These are phyloP conservation scores for Nicotiana tabacum DNA, from an alignment of 257 asterid species.

Conservation along the genomic window DNA sequence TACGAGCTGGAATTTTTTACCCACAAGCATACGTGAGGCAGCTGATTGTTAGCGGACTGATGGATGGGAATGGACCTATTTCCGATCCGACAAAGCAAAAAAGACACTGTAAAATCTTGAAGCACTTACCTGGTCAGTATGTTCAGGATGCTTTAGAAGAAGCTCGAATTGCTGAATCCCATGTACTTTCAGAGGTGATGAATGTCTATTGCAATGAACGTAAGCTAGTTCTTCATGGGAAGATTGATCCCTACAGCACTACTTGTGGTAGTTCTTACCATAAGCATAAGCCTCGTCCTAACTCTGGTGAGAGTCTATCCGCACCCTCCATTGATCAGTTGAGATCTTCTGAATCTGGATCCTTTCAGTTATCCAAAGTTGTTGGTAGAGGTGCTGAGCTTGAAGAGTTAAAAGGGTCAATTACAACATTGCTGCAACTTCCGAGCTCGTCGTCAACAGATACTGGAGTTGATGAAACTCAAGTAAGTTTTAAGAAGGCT, in stretches of 20 bases:
- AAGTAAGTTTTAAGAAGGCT: conserved; percentile 44
- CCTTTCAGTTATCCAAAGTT: conserved; percentile 25
- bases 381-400: conserved; percentile 40
- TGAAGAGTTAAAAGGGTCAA: conserved; percentile 68
- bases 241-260: conserved; percentile 39
- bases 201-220: conserved; percentile 77
- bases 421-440: conserved; percentile 56
- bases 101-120: conserved; percentile 84
- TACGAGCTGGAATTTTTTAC: conserved; percentile 70
- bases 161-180: conserved; percentile 51
- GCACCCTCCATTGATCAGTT: conserved; percentile 50
- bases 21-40: conserved; percentile 94
- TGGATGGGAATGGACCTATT: conserved; percentile 63
- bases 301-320: conserved; percentile 41
- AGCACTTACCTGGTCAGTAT: conserved; percentile 74
- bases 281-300: conserved; percentile 37
- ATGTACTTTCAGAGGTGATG: conserved; percentile 52
- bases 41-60: conserved; percentile 82
- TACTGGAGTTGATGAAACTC: conserved; percentile 52
- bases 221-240: conserved; percentile 60
- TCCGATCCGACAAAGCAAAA: conserved; percentile 55
- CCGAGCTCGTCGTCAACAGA: conserved; percentile 41
- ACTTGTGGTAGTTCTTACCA: conserved; percentile 26
- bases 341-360: conserved; percentile 37
- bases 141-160: conserved; percentile 60